phyloP scores from a whole-genome alignment of 2,329 filamentous ascomycete species.

The Grosmannia serpens region DNA sequence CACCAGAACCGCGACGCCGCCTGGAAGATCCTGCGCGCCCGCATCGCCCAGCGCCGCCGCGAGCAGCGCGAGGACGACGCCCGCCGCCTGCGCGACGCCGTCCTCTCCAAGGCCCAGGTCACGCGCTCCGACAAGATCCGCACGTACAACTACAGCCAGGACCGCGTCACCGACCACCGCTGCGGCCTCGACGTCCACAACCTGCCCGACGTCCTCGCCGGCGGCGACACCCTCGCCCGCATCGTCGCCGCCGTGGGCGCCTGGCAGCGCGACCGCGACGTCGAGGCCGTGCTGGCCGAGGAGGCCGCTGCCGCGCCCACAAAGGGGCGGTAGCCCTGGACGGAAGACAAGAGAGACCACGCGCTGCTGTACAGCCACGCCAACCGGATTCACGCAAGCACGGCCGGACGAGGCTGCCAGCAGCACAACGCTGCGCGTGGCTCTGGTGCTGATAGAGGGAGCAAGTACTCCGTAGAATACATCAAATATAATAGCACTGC shows the following conservation, averaged over 20 bases:
- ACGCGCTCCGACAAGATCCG: slow-evolving; percentile 88
- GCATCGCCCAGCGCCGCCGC: slow-evolving; percentile 66
- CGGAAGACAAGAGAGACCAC: too few species aligned
- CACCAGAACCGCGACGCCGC: slow-evolving; percentile 78
- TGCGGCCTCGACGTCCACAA: slow-evolving; percentile 71
- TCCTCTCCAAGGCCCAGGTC: slow-evolving; percentile 68
- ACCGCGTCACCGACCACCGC: slow-evolving; percentile 81
- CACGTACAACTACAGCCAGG: slow-evolving; percentile 70
- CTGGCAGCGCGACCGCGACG: slow-evolving; percentile 66
- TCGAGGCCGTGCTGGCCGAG: slow-evolving; percentile 56
- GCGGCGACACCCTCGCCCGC: slow-evolving; percentile 57
- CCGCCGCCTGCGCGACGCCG: slow-evolving; percentile 60
- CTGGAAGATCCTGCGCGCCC: slow-evolving; percentile 73
- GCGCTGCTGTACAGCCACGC: too few species aligned
- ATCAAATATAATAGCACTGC: too few species aligned
- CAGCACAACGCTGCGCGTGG: too few species aligned
- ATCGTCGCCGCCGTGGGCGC: slow-evolving; percentile 67
- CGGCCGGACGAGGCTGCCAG: too few species aligned
- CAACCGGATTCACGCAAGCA: too few species aligned
- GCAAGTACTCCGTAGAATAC: too few species aligned
- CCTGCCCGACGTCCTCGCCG: slow-evolving; percentile 67
- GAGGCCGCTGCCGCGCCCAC: slow-evolving; percentile 24
- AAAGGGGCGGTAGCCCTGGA: neutral
- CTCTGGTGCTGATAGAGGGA: too few species aligned
- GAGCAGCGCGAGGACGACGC: slow-evolving; percentile 79